Conservation (phyloP, 352 stramenopile genomes). For the Halophytophthora batemanensis region DNA sequence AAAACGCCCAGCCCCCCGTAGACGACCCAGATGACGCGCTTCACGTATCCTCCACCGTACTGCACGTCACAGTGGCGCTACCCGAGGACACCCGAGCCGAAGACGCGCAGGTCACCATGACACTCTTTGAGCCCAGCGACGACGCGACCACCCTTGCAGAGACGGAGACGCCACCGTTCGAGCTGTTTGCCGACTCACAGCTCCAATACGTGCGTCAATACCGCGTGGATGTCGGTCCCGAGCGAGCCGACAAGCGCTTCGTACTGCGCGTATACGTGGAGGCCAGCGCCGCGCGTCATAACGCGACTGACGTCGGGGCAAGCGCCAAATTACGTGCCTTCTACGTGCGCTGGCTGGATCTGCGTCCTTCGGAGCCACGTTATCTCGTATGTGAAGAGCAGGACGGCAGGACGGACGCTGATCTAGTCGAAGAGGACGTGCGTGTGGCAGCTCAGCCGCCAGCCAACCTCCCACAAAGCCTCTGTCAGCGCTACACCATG, state of each 20-base stretch:
- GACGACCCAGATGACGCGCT: slow-evolving; percentile 7
- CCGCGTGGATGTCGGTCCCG: slow-evolving; percentile 25
- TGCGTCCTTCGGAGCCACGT: slow-evolving; percentile 25
- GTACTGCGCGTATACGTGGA: slow-evolving; percentile 35
- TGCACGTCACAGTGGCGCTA: slow-evolving; percentile 28
- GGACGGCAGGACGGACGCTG: background rate
- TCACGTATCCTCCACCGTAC: slow-evolving; percentile 27
- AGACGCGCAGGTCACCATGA: slow-evolving; percentile 24
- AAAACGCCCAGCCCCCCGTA: slow-evolving; percentile 1
- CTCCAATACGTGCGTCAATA: slow-evolving; percentile 25
- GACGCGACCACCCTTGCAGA: too few species aligned
- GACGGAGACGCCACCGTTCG: slow-evolving; percentile 9
- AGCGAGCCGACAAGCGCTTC: slow-evolving; percentile 11
- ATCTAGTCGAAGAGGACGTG: background rate
- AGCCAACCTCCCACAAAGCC: slow-evolving; percentile 21
- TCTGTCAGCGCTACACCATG: slow-evolving; percentile 38
- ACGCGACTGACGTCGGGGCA: slow-evolving; percentile 1
- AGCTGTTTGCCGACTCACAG: slow-evolving; percentile 27
- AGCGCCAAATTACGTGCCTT: slow-evolving; percentile 23
- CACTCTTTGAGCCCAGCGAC: slow-evolving; percentile 21
- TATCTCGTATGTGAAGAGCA: slow-evolving; percentile 16
- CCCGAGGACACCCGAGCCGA: slow-evolving; percentile 13
- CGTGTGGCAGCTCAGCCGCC: slow-evolving; percentile 19
- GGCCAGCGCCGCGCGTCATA: slow-evolving; percentile 1
- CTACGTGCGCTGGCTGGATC: slow-evolving; percentile 28